Percentiles rank a stretch among this genome's conserved stretches.
Conservation (phyloP, 345 rosid species). For the Eutrema japonicum region DNA sequence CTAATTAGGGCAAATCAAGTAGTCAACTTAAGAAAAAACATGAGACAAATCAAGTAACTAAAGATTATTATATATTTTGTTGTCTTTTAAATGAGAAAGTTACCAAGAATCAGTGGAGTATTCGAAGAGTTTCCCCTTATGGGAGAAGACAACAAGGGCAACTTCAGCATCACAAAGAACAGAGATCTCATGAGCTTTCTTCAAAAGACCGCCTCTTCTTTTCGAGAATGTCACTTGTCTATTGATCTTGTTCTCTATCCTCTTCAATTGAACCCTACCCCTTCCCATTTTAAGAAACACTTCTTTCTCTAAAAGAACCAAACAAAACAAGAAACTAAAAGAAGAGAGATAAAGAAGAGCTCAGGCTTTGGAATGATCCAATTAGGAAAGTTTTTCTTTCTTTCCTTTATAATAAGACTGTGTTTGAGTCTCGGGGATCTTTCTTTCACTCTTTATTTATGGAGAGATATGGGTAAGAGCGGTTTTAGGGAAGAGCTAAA, state of each 20-base stretch:
- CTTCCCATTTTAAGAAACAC: constrained; percentile 58
- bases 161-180: constrained; percentile 81
- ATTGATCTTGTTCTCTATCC: constrained; percentile 85
- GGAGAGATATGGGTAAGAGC: constrained; percentile 42
- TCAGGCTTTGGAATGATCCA: constrained; percentile 45
- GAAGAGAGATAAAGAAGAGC: constrained; percentile 37
- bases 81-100: constrained; percentile 2
- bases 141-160: constrained; percentile 74
- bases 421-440: constrained; percentile 44
- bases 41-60: background rate
- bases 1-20: constrained; percentile 44
- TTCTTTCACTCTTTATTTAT: constrained; percentile 40
- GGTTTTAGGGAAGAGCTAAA: constrained; percentile 47
- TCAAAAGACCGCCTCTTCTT: constrained; percentile 71
- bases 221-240: constrained; percentile 79
- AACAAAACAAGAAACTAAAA: constrained; percentile 46
- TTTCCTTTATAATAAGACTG: constrained; percentile 32
- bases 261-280: constrained; percentile 88
- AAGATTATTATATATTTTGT: background rate
- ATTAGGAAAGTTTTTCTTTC: constrained; percentile 45
- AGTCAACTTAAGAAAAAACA: constrained; percentile 9
- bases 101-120: constrained; percentile 74
- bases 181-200: constrained; percentile 90
- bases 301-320: constrained; percentile 46
- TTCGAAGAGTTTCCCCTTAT: constrained; percentile 79